phyloP scores from a whole-genome alignment of 176 grass and related monocot species.

The Oryza nivara region DNA sequence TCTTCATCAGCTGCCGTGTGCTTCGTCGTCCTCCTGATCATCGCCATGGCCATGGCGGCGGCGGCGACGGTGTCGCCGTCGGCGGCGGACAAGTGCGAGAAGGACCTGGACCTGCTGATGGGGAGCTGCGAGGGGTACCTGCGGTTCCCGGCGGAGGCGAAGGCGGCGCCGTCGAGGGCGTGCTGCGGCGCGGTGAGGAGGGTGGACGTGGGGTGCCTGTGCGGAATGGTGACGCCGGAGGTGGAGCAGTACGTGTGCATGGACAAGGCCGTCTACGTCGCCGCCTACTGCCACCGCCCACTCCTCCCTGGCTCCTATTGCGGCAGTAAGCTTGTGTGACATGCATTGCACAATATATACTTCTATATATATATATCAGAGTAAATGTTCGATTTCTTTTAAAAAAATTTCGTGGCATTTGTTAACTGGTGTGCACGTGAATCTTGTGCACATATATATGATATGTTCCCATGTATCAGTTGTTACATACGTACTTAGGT shows the following conservation, averaged over 20 bases:
- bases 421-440: too few relatives aligned
- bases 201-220: conserved; percentile 34
- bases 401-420: too few relatives aligned
- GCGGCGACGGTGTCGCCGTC: too few relatives aligned
- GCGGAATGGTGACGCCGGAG: conserved; percentile 8
- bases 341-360: too few relatives aligned
- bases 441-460: too few relatives aligned
- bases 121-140: background rate
- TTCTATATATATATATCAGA: too few relatives aligned
- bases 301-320: conserved; percentile 34
- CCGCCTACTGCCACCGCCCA: conserved; percentile 4
- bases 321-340: conserved; percentile 28
- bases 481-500: too few relatives aligned
- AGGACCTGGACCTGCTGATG: background rate
- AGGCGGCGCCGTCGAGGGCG: background rate
- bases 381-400: too few relatives aligned
- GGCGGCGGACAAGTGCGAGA: background rate
- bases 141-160: background rate
- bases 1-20: too few relatives aligned
- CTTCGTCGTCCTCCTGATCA: too few relatives aligned
- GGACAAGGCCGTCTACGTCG: conserved; percentile 40
- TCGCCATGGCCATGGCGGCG: too few relatives aligned
- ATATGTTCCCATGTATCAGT: too few relatives aligned
- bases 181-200: conserved; percentile 26
- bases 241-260: conserved; percentile 31